Evolutionary conservation across 257 asterid species (phyloP).

Genomic region (Cynanchum wilfordii): DNA sequence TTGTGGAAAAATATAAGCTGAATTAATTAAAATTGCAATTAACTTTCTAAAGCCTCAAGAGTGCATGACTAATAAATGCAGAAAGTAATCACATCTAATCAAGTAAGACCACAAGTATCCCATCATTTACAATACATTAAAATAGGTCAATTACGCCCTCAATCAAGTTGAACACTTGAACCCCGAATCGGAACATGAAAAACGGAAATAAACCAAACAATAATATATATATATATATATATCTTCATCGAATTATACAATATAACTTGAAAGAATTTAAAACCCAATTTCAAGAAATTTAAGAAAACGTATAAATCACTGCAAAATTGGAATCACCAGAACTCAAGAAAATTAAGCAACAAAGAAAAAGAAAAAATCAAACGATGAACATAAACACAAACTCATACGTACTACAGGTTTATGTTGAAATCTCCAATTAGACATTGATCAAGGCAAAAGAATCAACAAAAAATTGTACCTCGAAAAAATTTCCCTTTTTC

Average conservation of each 20-base stretch:
- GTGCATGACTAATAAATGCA: not conserved
- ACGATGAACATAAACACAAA: not conserved
- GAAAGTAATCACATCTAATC: not conserved
- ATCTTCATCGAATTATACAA: not conserved
- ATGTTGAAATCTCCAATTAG: not conserved
- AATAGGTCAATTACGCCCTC: not conserved
- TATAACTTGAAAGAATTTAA: not conserved
- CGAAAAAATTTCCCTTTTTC: slow-evolving; percentile 6
- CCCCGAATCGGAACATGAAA: not conserved
- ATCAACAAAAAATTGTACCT: slow-evolving; percentile 6
- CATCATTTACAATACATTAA: not conserved
- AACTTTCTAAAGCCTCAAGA: not conserved
- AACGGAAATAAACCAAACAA: not conserved
- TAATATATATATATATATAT: not conserved
- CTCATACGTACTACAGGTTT: not conserved
- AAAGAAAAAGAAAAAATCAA: not conserved
- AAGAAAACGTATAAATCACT: not conserved
- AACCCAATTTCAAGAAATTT: not conserved
- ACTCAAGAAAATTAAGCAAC: not conserved
- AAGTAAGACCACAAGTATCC: not conserved
- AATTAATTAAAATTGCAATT: not conserved
- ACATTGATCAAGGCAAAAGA: not conserved
- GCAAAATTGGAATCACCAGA: not conserved
- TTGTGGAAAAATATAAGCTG: no score
- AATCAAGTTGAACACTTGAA: not conserved